Base-by-base conservation (phyloP, 352 stramenopile genomes). In the Pythium apleroticum region DNA sequence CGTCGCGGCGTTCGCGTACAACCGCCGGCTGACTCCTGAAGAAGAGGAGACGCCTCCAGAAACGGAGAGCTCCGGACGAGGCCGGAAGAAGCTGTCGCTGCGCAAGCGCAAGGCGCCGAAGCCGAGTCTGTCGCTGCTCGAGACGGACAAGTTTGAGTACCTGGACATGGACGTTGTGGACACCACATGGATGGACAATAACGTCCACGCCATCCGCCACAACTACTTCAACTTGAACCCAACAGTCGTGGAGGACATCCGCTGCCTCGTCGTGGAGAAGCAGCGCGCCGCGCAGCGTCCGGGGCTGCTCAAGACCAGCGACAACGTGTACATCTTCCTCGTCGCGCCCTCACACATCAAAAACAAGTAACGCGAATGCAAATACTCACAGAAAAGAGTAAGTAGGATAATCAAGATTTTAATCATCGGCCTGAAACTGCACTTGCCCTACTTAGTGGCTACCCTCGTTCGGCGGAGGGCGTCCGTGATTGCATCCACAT, bases 321-420 rank as follows among this genome's bases (percentile, higher is more conserved):
- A 84, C 28, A 93, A 93, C 37, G 78, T 91, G 4, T 89, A 81
- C 67, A 90, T 91, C 57, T 93, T 90, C 67, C 66, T 90, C 0
- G 80, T 91, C 9, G 84, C 84, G 19, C 84, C 81, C 0, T 52
- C 65, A 4, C 65, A 71, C 33, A 25, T 71, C 43, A 71, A 71
- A 17, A 71, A 71, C 49, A 45, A 70, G 31, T 48, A 48, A 10
- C 11, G 33, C 11, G 30, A 10, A 9, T 33, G 30, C 10, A 33
- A 9, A 33, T 1, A 33, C 30, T 9, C 5, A 33, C 30, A 9
- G 10, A 33, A 9, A 33, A 33, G 30, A 33, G 5, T 33, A 9
- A 9, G 30, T 9, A 33, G 30, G 5, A 10, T 33, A 10, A 33
- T 33, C 30, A 33, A 33, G 30, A 33, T 33, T n/a, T n/a, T n/a